Evolutionary conservation across 345 rosid species (phyloP), one percentile per base, ranked within the genome.

Genomic region (Aquilaria sinensis): DNA sequence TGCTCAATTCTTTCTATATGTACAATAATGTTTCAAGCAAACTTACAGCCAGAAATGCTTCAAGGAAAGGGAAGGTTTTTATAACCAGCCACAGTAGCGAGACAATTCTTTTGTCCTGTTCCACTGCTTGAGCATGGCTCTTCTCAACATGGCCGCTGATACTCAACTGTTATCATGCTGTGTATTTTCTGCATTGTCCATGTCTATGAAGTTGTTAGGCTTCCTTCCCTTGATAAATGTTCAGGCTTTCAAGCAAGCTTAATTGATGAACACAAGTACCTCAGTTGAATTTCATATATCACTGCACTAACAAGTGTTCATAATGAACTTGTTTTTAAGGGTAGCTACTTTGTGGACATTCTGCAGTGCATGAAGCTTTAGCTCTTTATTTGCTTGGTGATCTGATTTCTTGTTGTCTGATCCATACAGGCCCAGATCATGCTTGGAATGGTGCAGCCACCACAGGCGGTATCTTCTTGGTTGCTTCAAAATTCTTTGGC

Each of bases 401-500:
- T 30, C 43, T 7, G 46, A 34, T 49, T 53, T 64, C 10, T 66
- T 57, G 37, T 66, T 60, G 37, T 56, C 10, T 49, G 58, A 47
- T 74, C 79, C 54, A 37, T 53, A 45, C 75, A 90, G 97, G 99
- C 99, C 64, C 97, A 94, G 64, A 88, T 94, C 71, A 94, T 94
- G 99, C 93, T 94, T 37, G 99, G 99, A 78, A 94, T 94, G 99
- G 89, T 94, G 62, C 93, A 88, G 73, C 95, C 96, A 50, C 89
- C 95, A 64, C 96, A 82, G 85, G 83, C 58, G 87, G 99, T 94
- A 80, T 69, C 61, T 52, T 67, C 45, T 60, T 63, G 10, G 46
- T 66, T 71, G 62, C 46, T 67, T 14, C 32, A 11, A 56, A 60
- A 29, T 48, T 47, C 43, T 5, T 37, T 37, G 43, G 43, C 8